Evolutionary conservation across 192 early-diverging fungal species (phyloP), one percentile per base, ranked within the genome.

Genomic region (Backusella mclennaniae): DNA sequence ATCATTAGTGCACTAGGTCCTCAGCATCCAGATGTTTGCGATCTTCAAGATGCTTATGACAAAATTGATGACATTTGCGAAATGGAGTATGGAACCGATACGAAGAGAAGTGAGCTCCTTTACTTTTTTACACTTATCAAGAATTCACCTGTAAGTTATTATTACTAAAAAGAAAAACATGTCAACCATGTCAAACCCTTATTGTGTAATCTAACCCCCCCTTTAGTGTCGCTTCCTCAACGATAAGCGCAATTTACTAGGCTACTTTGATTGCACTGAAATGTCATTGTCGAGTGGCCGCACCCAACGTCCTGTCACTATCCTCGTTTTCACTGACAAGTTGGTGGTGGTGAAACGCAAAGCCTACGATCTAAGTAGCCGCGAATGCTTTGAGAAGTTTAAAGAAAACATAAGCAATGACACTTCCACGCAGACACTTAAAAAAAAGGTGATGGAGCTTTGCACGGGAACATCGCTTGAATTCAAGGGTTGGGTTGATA

Each of bases 321-420:
- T 80, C 21, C 69, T 80, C n/a, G 29, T 80, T 26, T 80, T 80
- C 53, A 80, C 67, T 42, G 79, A 80, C 33, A 74, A 76, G 39
- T 14, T 80, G 6, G 72, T 80, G 69, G 53, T 80, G 12, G 79
- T 75, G 8, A 69, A 69, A 14, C 74, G 79, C 8, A 69, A 52
- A 17, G 12, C 21, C 4, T 76, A 72, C 7, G 35, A 69, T 21
- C 31, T 71, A 21, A 71, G 71, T n/a, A 67, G 74, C 15, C 14
- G 11, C 6, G 44, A 71, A 19, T 26, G 12, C 3, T 26, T 49
- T 19, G 41, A 71, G 15, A 71, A 33, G 1, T 31, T 71, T 71
- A 41, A 71, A 49, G 14, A 71, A 46, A 26, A 39, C 7, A 23
- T 36, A 7, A 12, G 41, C 21, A 35, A 38, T 12, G n/a, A 36